Conservation (phyloP, 495 filamentous ascomycete species). For the Extremus antarcticus region DNA sequence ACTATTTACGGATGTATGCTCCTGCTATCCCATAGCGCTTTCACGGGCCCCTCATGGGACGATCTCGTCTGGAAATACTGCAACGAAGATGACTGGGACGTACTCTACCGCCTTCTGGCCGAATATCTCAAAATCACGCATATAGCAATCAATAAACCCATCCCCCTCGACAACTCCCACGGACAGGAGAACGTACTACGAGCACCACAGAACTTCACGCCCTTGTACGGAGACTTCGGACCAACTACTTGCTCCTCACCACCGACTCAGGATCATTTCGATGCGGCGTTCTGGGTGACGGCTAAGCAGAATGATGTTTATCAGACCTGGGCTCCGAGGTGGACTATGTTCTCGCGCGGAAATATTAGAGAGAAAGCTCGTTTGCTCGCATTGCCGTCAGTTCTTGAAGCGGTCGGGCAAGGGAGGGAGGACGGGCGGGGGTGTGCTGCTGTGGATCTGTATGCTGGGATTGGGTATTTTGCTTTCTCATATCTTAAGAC, state of each 20-base stretch:
- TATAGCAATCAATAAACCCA: constrained; percentile 63
- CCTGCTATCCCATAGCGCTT: constrained; percentile 51
- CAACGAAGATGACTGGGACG: constrained; percentile 41
- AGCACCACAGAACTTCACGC: constrained; percentile 49
- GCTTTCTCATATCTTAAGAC: constrained; percentile 64
- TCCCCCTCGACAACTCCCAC: constrained; percentile 33
- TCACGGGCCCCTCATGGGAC: constrained; percentile 22
- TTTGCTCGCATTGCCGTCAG: constrained; percentile 43
- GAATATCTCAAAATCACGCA: constrained; percentile 47
- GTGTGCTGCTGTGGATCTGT: constrained; percentile 64
- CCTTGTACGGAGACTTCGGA: constrained; percentile 60
- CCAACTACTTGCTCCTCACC: constrained; percentile 26
- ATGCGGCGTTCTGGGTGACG: constrained; percentile 60
- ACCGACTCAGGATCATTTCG: constrained; percentile 39
- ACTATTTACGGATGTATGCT: constrained; percentile 60
- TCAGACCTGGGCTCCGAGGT: constrained; percentile 78
- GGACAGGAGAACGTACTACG: constrained; percentile 52
- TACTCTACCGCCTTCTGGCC: constrained; percentile 42
- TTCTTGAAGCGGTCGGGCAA: constrained; percentile 22
- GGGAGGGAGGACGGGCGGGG: constrained; percentile 18
- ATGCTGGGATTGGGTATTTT: constrained; percentile 90
- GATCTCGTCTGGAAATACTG: constrained; percentile 15
- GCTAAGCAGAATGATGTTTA: constrained; percentile 64
- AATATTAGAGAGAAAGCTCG: constrained; percentile 84
- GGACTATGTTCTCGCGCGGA: constrained; percentile 86